phyloP scores from a whole-genome alignment of 495 filamentous ascomycete species.

The Elaphomyces granulatus region DNA sequence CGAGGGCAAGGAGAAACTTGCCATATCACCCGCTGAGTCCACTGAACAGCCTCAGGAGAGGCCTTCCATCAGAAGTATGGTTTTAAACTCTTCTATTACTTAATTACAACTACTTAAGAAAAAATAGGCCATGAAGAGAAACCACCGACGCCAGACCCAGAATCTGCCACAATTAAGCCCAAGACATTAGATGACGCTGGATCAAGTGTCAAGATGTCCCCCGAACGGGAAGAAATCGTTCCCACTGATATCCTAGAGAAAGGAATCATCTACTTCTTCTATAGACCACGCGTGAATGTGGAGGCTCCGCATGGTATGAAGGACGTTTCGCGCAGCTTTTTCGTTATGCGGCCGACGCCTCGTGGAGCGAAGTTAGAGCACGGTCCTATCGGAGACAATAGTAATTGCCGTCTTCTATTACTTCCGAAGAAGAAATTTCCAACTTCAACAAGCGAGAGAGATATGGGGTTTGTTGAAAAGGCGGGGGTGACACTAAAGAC shows the following conservation, averaged over 20 bases:
- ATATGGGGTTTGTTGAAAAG: conserved; percentile 80
- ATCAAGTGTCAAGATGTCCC: conserved; percentile 20
- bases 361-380: conserved; percentile 52
- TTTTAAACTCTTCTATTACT: background rate
- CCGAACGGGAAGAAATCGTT: conserved; percentile 37
- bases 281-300: conserved; percentile 58
- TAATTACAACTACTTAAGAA: too few relatives aligned
- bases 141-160: background rate
- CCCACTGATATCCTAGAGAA: conserved; percentile 79
- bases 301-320: conserved; percentile 52
- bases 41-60: background rate
- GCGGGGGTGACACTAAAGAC: conserved; percentile 46
- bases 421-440: conserved; percentile 84
- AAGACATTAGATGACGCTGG: conserved; percentile 6
- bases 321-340: conserved; percentile 69
- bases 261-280: conserved; percentile 91
- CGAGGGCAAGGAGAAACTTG: conserved; percentile 11
- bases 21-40: background rate
- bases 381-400: conserved; percentile 46
- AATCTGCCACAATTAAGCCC: background rate
- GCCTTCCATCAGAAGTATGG: background rate
- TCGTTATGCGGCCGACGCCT: conserved; percentile 66
- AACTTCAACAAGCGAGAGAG: conserved; percentile 51
- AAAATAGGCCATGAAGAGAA: too few relatives aligned
- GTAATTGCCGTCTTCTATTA: conserved; percentile 54